Evolutionary conservation across 2,329 filamentous ascomycete species (phyloP).

Genomic region (Alternaria angustiovoidea): DNA sequence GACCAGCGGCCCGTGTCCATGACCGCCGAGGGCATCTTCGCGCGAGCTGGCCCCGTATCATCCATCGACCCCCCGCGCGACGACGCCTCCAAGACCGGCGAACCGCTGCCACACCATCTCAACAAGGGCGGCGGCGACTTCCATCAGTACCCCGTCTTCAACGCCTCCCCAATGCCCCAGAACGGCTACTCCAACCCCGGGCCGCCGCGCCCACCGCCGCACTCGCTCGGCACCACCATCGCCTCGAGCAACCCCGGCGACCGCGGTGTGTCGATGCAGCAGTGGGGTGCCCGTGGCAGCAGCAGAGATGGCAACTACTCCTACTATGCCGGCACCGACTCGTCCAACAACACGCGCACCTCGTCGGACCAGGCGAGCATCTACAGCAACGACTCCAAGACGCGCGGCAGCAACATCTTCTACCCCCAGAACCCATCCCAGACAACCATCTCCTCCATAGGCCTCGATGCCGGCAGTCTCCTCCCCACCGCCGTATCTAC

Average conservation of each 20-base stretch:
- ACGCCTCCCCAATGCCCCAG: constrained; percentile 61
- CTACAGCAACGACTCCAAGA: constrained; percentile 68
- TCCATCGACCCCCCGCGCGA: constrained; percentile 84
- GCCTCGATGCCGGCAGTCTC: constrained; percentile 51
- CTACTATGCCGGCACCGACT: constrained; percentile 41
- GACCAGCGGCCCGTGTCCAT: constrained; percentile 69
- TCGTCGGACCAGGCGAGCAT: constrained; percentile 72
- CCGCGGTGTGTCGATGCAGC: constrained; percentile 74
- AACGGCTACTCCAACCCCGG: constrained; percentile 60
- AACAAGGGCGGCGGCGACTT: constrained; percentile 81
- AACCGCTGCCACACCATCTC: constrained; percentile 82
- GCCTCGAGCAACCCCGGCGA: constrained; percentile 75
- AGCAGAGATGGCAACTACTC: constrained; percentile 37
- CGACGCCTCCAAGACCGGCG: constrained; percentile 73
- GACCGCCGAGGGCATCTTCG: constrained; percentile 71
- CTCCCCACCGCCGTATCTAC: constrained; percentile 49
- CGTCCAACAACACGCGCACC: constrained; percentile 61
- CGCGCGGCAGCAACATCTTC: constrained; percentile 59
- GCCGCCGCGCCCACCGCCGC: constrained; percentile 68
- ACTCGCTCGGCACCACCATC: constrained; percentile 64
- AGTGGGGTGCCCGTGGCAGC: constrained; percentile 67
- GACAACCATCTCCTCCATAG: constrained; percentile 58
- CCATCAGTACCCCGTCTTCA: constrained; percentile 85
- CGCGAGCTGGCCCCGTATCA: constrained; percentile 82
- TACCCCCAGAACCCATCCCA: constrained; percentile 67